Conservation (phyloP, 208 protist species). For the Wallacemonas sp. region DNA sequence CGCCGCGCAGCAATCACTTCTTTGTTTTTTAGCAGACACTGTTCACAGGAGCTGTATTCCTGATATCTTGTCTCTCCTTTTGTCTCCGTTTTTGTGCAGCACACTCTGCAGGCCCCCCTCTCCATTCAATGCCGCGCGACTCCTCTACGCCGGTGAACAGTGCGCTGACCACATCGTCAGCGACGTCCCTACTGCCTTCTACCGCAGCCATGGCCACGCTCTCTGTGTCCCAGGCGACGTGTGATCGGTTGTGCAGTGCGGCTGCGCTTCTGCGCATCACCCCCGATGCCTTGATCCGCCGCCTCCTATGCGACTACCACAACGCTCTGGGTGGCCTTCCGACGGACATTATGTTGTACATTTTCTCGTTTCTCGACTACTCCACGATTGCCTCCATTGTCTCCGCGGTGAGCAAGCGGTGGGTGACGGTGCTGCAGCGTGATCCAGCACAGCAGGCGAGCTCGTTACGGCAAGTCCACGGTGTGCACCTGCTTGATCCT, state of each 20-base stretch:
- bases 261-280: constrained; percentile 34
- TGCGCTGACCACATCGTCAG: too few relatives aligned
- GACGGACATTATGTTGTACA: constrained; percentile 32
- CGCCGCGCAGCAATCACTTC: too few relatives aligned
- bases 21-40: too few relatives aligned
- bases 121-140: too few relatives aligned
- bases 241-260: constrained; percentile 31
- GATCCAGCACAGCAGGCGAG: constrained; percentile 30
- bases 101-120: too few relatives aligned
- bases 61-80: too few relatives aligned
- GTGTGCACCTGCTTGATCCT: constrained; percentile 51
- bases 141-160: too few relatives aligned
- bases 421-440: constrained; percentile 28
- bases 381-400: constrained; percentile 34
- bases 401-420: constrained; percentile 30
- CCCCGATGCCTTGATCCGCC: constrained; percentile 28
- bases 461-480: constrained; percentile 42
- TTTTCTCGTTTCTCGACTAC: constrained; percentile 56
- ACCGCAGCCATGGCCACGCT: constrained; percentile 24
- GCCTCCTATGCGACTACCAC: constrained; percentile 39
- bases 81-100: too few relatives aligned
- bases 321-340: constrained; percentile 47
- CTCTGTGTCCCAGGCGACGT: constrained; percentile 19
- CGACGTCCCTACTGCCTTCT: too few relatives aligned
- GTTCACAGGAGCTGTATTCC: too few relatives aligned